Conservation (phyloP, 139 green algal genomes). For the Auxenochlorella protothecoides region DNA sequence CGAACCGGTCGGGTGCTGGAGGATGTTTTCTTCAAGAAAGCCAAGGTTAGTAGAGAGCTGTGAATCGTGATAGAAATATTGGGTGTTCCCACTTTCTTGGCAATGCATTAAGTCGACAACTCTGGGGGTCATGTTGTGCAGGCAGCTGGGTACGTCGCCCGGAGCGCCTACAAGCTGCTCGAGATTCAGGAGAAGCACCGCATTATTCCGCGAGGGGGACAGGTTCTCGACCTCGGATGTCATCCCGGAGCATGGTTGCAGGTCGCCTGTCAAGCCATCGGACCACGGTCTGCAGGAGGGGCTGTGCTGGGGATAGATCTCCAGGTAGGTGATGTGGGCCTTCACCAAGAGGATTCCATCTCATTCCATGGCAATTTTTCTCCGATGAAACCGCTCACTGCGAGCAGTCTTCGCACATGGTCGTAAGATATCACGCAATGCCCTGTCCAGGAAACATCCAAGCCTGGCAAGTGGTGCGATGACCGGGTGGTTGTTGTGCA, state of each 20-base stretch:
- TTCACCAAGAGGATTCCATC: too few species aligned
- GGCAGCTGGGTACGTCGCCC: constrained; percentile 62
- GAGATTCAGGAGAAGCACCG: constrained; percentile 75
- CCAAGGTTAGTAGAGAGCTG: constrained; percentile 32
- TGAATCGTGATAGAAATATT: not conserved
- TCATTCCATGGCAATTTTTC: too few species aligned
- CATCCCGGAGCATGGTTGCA: constrained; percentile 65
- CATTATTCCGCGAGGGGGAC: constrained; percentile 45
- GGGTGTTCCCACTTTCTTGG: not conserved
- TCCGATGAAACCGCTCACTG: too few species aligned
- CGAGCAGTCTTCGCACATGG: too few species aligned
- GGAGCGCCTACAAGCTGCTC: constrained; percentile 69
- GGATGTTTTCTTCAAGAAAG: constrained; percentile 52
- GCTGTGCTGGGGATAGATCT: constrained; percentile 66
- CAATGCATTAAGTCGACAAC: not conserved
- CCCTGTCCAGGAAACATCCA: constrained; percentile 25
- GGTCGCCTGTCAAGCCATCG: constrained; percentile 57
- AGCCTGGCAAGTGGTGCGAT: constrained; percentile 51
- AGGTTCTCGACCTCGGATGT: constrained; percentile 66
- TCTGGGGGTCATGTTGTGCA: constrained; percentile 9
- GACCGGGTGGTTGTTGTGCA: constrained; percentile 50
- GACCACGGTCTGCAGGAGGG: constrained; percentile 41
- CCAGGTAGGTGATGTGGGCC: constrained; percentile 8
- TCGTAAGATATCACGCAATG: too few species aligned
- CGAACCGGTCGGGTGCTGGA: constrained; percentile 17